Conservation (phyloP, 2,329 filamentous ascomycete genomes). For the Aspergillus sp. region DNA sequence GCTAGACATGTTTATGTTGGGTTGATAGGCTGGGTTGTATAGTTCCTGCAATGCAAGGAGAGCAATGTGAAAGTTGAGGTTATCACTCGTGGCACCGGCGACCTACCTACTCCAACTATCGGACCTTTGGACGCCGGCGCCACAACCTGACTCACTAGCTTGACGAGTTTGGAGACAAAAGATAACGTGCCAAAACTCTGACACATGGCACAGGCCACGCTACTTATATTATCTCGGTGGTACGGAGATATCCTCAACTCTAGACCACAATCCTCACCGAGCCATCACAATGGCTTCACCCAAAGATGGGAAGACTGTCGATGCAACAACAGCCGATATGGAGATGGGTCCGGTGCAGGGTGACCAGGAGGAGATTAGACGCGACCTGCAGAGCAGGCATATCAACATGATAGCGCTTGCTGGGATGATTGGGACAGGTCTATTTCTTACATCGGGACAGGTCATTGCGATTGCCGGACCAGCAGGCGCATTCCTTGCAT, state of each 20-base stretch:
- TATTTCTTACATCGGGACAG: conserved; percentile 42
- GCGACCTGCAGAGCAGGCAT: conserved; percentile 25
- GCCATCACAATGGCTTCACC: neutral
- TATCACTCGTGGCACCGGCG: no score
- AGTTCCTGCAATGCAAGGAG: no score
- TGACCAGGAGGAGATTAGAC: neutral
- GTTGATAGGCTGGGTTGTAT: neutral
- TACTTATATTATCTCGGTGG: no score
- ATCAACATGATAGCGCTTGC: conserved; percentile 46
- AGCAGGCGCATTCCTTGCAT: conserved; percentile 41
- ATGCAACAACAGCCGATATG: neutral
- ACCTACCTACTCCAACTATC: no score
- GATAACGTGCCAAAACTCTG: no score
- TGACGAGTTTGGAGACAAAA: no score
- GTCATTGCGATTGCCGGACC: conserved; percentile 40
- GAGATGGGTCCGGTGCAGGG: neutral
- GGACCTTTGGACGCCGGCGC: no score
- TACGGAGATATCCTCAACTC: no score
- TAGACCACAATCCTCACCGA: neutral
- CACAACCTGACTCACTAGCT: no score
- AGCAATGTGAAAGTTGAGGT: no score
- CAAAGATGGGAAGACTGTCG: neutral
- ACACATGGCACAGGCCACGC: no score
- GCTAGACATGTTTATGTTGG: neutral
- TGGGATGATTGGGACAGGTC: conserved; percentile 43